These are phyloP conservation scores for Ilyonectria sp. DNA, from an alignment of 2,329 filamentous ascomycete species.

Conservation along the genomic window DNA sequence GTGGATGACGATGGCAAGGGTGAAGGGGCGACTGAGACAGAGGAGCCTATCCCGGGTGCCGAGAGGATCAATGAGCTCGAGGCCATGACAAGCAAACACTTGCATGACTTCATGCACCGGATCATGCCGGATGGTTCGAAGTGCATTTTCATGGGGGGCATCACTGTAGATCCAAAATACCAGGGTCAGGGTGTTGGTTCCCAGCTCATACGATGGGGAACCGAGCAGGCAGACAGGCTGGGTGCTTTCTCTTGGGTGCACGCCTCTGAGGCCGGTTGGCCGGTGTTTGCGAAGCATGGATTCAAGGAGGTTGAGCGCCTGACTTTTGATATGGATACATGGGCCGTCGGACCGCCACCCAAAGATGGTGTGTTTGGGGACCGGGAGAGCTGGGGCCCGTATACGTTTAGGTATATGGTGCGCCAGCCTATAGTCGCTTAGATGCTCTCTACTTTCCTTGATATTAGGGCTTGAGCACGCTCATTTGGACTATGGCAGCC, in stretches of 20 bases:
- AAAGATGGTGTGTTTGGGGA: slow-evolving; percentile 35
- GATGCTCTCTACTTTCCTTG: neutral
- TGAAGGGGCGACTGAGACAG: slow-evolving; percentile 26
- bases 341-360: slow-evolving; percentile 45
- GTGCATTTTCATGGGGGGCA: slow-evolving; percentile 52
- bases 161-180: slow-evolving; percentile 51
- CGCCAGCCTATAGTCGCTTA: neutral
- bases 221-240: slow-evolving; percentile 47
- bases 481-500: neutral
- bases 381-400: slow-evolving; percentile 51
- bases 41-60: slow-evolving; percentile 28
- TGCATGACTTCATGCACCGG: slow-evolving; percentile 50
- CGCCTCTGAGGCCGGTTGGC: slow-evolving; percentile 51
- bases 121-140: slow-evolving; percentile 52
- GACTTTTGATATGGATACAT: slow-evolving; percentile 52
- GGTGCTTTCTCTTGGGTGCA: slow-evolving; percentile 54
- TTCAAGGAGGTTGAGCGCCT: slow-evolving; percentile 49
- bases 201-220: slow-evolving; percentile 52
- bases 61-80: slow-evolving; percentile 50
- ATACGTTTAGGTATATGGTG: slow-evolving; percentile 53
- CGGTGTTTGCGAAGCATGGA: slow-evolving; percentile 50
- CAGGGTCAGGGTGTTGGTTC: slow-evolving; percentile 52
- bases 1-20: neutral
- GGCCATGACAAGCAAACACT: slow-evolving; percentile 49
- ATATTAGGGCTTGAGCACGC: neutral